These are phyloP conservation scores for Phytophthora pseudosyringae DNA, from an alignment of 352 stramenopile species.

Conservation along the genomic window DNA sequence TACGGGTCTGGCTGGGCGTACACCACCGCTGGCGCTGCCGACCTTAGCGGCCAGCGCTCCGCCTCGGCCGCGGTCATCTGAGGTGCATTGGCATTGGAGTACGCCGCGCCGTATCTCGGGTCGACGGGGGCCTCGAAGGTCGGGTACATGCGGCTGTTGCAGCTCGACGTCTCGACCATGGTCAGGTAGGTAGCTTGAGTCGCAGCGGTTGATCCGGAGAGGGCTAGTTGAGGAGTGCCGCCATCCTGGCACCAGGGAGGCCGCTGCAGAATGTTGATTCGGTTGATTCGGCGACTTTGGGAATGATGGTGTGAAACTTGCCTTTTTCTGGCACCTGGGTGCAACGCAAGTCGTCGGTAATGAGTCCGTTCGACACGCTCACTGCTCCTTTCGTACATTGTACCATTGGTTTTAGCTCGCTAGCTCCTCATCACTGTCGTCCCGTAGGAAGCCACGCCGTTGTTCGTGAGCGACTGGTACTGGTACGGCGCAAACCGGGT, in stretches of 20 bases:
- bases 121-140: conserved; percentile 23
- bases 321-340: conserved; percentile 4
- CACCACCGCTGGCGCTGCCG: conserved; percentile 2
- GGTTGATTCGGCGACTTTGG: conserved; percentile 9
- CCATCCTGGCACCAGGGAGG: background rate
- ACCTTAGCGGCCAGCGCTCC: conserved; percentile 31
- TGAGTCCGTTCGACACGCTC: too few species aligned
- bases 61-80: conserved; percentile 20
- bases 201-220: background rate
- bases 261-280: conserved; percentile 9
- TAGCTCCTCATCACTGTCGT: conserved; percentile 21
- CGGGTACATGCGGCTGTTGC: conserved; percentile 26
- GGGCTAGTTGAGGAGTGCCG: conserved; percentile 17
- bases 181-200: background rate
- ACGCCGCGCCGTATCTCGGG: conserved; percentile 9
- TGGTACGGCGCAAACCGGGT: conserved; percentile 18
- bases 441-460: conserved; percentile 33
- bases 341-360: background rate
- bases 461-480: conserved; percentile 9
- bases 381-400: too few species aligned
- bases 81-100: conserved; percentile 15
- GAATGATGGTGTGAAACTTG: conserved; percentile 17
- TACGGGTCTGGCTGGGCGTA: conserved; percentile 22
- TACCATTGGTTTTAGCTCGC: background rate
- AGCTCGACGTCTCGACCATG: conserved; percentile 26